Conservation (phyloP, 1,284 basidiomycete genomes). For the Uromyces viciae-fabae region DNA sequence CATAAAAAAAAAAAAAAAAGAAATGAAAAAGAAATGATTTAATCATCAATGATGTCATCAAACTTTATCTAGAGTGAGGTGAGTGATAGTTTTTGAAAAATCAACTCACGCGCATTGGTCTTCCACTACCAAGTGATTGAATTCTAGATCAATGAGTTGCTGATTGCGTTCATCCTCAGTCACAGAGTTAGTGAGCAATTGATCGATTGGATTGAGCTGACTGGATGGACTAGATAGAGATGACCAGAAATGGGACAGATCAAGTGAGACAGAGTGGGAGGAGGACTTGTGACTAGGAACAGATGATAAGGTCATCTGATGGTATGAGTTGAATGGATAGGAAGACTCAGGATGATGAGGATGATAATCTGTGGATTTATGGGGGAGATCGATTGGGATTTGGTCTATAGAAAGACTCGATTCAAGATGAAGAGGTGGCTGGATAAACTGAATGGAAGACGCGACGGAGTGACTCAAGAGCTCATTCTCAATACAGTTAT, state of each 20-base stretch:
- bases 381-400: constrained; percentile 8
- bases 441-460: background rate
- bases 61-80: background rate
- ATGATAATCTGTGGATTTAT: constrained; percentile 5
- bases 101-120: constrained; percentile 44
- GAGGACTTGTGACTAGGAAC: background rate
- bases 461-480: background rate
- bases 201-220: background rate
- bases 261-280: background rate
- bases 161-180: constrained; percentile 17
- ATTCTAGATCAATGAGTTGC: constrained; percentile 33
- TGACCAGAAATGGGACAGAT: constrained; percentile 35
- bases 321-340: background rate
- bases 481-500: background rate
- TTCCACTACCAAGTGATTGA: constrained; percentile 42
- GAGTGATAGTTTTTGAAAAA: background rate
- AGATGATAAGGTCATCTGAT: constrained; percentile 19
- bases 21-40: no score
- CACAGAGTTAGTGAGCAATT: no score
- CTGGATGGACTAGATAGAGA: background rate
- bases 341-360: background rate
- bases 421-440: constrained; percentile 16
- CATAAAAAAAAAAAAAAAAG: no score
- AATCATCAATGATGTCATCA: no score
- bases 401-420: background rate